Conservation (phyloP, 805 yeast species). For the Barnettozyma pratensis region DNA sequence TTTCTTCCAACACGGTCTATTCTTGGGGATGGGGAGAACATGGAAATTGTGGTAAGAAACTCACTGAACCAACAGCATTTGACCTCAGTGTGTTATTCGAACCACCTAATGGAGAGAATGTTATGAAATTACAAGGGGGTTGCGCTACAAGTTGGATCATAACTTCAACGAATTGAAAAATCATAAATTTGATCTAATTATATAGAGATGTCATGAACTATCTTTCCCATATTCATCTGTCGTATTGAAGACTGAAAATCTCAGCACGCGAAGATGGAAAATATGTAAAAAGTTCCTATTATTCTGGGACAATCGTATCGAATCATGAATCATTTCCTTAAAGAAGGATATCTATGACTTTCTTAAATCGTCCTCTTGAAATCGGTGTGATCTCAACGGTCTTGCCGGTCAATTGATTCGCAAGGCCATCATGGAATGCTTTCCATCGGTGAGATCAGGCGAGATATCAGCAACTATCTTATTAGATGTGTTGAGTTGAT, state of each 20-base stretch:
- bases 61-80: slow-evolving; percentile 23
- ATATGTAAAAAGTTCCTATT: slow-evolving; percentile 64
- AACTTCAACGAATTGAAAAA: slow-evolving; percentile 9
- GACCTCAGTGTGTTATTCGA: slow-evolving; percentile 32
- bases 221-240: slow-evolving; percentile 80
- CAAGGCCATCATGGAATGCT: slow-evolving; percentile 2
- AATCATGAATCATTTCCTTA: slow-evolving; percentile 22
- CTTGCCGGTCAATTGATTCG: background rate
- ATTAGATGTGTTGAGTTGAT: too few relatives aligned
- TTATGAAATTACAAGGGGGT: slow-evolving; percentile 46
- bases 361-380: slow-evolving; percentile 13
- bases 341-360: slow-evolving; percentile 10
- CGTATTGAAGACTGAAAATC: slow-evolving; percentile 25
- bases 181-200: slow-evolving; percentile 3
- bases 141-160: slow-evolving; percentile 67
- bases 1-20: slow-evolving; percentile 31
- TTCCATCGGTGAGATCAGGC: background rate
- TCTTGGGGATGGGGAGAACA: slow-evolving; percentile 99
- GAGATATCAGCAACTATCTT: too few relatives aligned
- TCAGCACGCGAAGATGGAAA: slow-evolving; percentile 56
- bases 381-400: background rate
- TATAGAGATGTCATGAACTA: slow-evolving; percentile 54
- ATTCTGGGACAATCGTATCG: slow-evolving; percentile 64
- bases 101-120: slow-evolving; percentile 24
- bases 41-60: slow-evolving; percentile 75